phyloP scores from a whole-genome alignment of 2,329 filamentous ascomycete species.

The Nemania abortiva region DNA sequence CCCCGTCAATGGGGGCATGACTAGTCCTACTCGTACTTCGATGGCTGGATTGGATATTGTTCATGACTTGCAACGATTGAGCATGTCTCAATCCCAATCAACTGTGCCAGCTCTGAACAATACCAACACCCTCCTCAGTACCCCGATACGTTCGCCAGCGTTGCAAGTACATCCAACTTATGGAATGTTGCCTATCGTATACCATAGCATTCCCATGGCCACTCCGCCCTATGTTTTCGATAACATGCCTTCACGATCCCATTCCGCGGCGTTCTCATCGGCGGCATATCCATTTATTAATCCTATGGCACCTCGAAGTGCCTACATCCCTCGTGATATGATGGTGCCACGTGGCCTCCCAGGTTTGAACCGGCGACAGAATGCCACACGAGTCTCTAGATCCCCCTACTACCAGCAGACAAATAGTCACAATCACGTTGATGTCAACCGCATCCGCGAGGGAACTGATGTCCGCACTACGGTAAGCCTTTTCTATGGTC shows the following conservation, averaged over 20 bases:
- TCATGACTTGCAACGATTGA: slow-evolving; percentile 47
- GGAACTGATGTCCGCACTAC: slow-evolving; percentile 82
- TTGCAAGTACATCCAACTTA: slow-evolving; percentile 51
- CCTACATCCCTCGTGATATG: slow-evolving; percentile 52
- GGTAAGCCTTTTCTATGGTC: slow-evolving; percentile 59
- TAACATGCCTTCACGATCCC: slow-evolving; percentile 49
- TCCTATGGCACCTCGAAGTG: slow-evolving; percentile 43
- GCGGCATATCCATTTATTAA: slow-evolving; percentile 47
- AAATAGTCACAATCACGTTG: slow-evolving; percentile 72
- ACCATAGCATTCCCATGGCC: slow-evolving; percentile 50
- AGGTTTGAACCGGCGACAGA: slow-evolving; percentile 60
- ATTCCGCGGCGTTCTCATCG: slow-evolving; percentile 46
- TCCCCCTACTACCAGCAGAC: slow-evolving; percentile 61
- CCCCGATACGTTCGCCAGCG: slow-evolving; percentile 43
- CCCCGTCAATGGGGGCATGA: slow-evolving; percentile 36
- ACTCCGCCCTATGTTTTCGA: slow-evolving; percentile 53
- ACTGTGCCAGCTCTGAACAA: slow-evolving; percentile 40
- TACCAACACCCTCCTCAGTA: slow-evolving; percentile 43
- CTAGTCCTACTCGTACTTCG: slow-evolving; percentile 42
- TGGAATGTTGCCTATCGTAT: slow-evolving; percentile 55
- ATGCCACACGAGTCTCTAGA: slow-evolving; percentile 60
- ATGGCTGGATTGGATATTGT: slow-evolving; percentile 44
- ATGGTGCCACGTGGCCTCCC: slow-evolving; percentile 56
- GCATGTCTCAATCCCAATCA: slow-evolving; percentile 46
- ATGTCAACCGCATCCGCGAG: slow-evolving; percentile 69